phyloP scores from a whole-genome alignment of 306 rosid genomes.

The Inga leiocalycina region DNA sequence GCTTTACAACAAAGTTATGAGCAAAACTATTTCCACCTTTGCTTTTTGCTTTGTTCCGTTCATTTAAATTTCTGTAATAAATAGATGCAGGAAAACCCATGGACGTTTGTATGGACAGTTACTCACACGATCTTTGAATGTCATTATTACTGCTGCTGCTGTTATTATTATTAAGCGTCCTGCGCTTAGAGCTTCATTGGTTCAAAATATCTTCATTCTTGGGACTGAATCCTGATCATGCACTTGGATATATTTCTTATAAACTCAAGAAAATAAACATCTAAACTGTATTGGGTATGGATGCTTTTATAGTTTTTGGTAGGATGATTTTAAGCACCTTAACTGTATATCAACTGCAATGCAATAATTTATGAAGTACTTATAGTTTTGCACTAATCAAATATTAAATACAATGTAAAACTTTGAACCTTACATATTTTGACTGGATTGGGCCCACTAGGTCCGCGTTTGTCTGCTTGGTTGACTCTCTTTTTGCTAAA shows the following conservation, averaged over 20 bases:
- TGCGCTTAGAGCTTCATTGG: background rate
- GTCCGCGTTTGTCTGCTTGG: background rate
- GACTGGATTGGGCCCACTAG: background rate
- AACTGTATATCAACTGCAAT: no score
- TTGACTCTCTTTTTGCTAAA: background rate
- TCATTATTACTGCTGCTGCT: background rate
- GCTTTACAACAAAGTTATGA: conserved; percentile 27
- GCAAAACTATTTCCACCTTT: conserved; percentile 19
- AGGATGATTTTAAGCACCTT: no score
- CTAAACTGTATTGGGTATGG: no score
- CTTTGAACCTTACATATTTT: background rate
- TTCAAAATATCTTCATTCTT: background rate
- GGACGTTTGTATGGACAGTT: conserved; percentile 30
- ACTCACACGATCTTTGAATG: background rate
- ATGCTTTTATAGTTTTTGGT: no score
- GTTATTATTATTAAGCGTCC: background rate
- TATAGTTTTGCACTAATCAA: background rate
- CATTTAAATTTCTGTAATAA: background rate
- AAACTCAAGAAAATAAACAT: background rate
- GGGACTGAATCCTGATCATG: background rate
- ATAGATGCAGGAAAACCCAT: background rate
- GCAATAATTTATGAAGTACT: background rate
- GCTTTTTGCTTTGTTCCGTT: background rate
- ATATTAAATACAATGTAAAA: no score
- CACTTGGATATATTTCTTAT: background rate